Percentiles rank a stretch among this genome's conserved stretches.
Evolutionary conservation across 2,329 filamentous ascomycete species (phyloP).

Genomic region (Periglandula ipomoeae): DNA sequence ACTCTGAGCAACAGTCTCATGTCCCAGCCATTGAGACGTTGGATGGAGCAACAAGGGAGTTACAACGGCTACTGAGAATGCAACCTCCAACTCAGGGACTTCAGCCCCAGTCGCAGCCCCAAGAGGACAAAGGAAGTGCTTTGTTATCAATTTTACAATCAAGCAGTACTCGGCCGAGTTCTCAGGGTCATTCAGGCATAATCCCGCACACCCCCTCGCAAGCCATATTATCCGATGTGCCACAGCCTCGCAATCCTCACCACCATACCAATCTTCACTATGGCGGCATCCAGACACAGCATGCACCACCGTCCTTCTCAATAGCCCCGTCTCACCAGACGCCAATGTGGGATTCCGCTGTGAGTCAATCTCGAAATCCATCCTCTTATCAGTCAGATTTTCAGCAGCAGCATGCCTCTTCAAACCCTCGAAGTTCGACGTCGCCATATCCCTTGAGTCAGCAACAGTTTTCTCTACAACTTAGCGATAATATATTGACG

Average conservation of each 20-base stretch:
- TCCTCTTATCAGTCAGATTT: conserved; percentile 11
- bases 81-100: conserved; percentile 43
- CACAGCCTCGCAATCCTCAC: conserved; percentile 49
- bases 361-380: conserved; percentile 10
- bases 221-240: conserved; percentile 37
- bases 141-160: conserved; percentile 45
- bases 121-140: conserved; percentile 39
- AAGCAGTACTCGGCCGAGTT: conserved; percentile 14
- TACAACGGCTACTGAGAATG: conserved; percentile 47
- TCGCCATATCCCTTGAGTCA: conserved; percentile 30
- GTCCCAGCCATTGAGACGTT: conserved; percentile 35
- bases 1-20: conserved; percentile 22
- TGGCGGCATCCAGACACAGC: conserved; percentile 22
- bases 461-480: conserved; percentile 9
- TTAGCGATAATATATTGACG: neutral
- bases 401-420: conserved; percentile 38
- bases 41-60: conserved; percentile 40
- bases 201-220: conserved; percentile 45
- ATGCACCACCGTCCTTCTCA: conserved; percentile 23
- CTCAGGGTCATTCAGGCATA: conserved; percentile 10
- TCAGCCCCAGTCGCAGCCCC: conserved; percentile 21
- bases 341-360: conserved; percentile 11
- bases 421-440: conserved; percentile 44
- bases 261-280: conserved; percentile 40
- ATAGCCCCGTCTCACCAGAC: conserved; percentile 13